Conservation (phyloP, 768 basidiomycete species). For the Plicaturopsis crispa region DNA sequence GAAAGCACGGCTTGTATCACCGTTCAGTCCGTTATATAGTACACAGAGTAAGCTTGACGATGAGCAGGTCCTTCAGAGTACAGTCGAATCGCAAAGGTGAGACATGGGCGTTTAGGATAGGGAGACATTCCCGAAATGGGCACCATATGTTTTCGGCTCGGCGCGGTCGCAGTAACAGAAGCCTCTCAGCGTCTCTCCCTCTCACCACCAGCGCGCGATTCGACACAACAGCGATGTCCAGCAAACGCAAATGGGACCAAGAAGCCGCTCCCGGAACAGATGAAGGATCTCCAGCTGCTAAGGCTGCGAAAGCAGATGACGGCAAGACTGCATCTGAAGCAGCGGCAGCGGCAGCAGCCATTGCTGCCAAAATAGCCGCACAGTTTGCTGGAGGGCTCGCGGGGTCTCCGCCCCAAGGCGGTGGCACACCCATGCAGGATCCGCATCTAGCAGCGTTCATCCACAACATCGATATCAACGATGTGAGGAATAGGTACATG, state of each 20-base stretch:
- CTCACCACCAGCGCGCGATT: too few relatives aligned
- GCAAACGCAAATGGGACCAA: slow-evolving; percentile 72
- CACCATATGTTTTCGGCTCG: too few relatives aligned
- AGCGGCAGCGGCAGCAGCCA: slow-evolving; percentile 73
- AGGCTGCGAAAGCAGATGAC: slow-evolving; percentile 39
- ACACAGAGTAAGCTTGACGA: too few relatives aligned
- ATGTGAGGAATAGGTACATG: slow-evolving; percentile 89
- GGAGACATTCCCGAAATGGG: too few relatives aligned
- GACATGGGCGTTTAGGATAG: too few relatives aligned
- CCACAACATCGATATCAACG: slow-evolving; percentile 95
- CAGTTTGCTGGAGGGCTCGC: slow-evolving; percentile 50
- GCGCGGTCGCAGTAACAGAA: background rate
- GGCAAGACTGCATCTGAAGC: slow-evolving; percentile 48
- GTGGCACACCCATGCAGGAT: slow-evolving; percentile 36
- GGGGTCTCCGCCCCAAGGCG: slow-evolving; percentile 31
- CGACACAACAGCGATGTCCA: too few relatives aligned
- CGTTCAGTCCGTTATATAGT: too few relatives aligned
- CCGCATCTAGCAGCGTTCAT: slow-evolving; percentile 75
- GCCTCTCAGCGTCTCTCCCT: background rate
- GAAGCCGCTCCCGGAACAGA: slow-evolving; percentile 44
- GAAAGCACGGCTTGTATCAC: too few relatives aligned
- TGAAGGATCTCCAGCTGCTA: slow-evolving; percentile 27
- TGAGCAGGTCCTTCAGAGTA: too few relatives aligned
- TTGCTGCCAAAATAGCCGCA: slow-evolving; percentile 92
- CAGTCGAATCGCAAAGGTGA: too few relatives aligned